Percentiles rank a stretch among this genome's conserved stretches.
Evolutionary conservation across 805 yeast genomes (phyloP).

Genomic region (Tetrapisispora iriomotensis): DNA sequence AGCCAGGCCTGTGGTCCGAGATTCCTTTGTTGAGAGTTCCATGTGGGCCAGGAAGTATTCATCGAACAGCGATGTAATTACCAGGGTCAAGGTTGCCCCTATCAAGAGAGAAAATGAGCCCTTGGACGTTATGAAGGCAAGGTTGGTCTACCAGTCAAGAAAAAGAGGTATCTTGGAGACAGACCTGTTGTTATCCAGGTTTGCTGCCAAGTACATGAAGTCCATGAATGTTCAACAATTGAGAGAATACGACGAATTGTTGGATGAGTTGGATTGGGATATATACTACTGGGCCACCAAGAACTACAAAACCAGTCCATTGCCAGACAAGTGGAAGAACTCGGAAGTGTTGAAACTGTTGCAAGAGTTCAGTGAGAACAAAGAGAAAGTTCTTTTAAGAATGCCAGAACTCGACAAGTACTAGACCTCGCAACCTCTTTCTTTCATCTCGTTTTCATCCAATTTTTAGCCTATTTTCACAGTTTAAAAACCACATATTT

Average conservation of each 20-base stretch:
- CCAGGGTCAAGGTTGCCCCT: constrained; percentile 66
- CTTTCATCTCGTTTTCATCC: too few species aligned
- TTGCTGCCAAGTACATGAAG: constrained; percentile 66
- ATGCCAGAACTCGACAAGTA: constrained; percentile 62
- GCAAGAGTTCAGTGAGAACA: constrained; percentile 66
- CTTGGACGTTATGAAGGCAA: constrained; percentile 67
- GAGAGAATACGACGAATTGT: constrained; percentile 72
- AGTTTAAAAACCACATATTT: too few species aligned
- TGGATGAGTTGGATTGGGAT: constrained; percentile 98
- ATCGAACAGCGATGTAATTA: constrained; percentile 28
- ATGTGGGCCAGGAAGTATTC: too few species aligned
- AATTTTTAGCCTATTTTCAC: too few species aligned
- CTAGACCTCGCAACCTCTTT: background rate
- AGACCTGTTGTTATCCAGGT: constrained; percentile 73
- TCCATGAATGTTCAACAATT: constrained; percentile 53
- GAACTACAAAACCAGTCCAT: constrained; percentile 69
- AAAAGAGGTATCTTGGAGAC: constrained; percentile 94
- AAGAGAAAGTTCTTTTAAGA: constrained; percentile 61
- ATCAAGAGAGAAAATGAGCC: constrained; percentile 66
- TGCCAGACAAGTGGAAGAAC: constrained; percentile 79
- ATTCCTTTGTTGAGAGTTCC: too few species aligned
- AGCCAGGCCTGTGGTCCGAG: too few species aligned
- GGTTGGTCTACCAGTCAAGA: constrained; percentile 82
- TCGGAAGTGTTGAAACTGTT: constrained; percentile 52
- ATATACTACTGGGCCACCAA: constrained; percentile 95